Conservation (phyloP, 805 yeast genomes). For the Barnettozyma pratensis region DNA sequence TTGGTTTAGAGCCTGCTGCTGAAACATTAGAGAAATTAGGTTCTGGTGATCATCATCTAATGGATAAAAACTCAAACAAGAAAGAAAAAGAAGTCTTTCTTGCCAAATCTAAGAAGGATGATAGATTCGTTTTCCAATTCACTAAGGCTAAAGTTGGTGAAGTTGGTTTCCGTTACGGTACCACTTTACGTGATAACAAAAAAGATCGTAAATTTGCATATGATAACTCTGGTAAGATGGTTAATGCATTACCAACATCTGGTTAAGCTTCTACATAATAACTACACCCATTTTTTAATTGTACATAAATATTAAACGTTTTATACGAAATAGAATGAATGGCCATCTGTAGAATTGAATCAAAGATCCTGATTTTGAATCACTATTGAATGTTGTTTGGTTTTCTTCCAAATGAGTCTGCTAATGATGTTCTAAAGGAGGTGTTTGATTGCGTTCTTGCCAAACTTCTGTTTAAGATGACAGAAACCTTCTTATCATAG, state of each 20-base stretch:
- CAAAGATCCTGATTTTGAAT: background rate
- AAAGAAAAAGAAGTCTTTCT: constrained; percentile 37
- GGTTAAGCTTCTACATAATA: constrained; percentile 13
- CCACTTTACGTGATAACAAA: constrained; percentile 81
- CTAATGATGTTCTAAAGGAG: constrained; percentile 71
- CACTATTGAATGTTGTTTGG: constrained; percentile 9
- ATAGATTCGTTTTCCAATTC: constrained; percentile 67
- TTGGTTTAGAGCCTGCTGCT: constrained; percentile 84
- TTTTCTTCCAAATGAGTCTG: constrained; percentile 51
- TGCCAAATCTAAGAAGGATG: constrained; percentile 40
- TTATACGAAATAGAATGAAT: background rate
- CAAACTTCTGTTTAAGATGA: constrained; percentile 66
- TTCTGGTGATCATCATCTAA: constrained; percentile 45
- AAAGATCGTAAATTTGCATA: constrained; percentile 73
- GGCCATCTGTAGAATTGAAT: background rate
- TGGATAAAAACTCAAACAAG: constrained; percentile 17
- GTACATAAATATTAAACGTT: constrained; percentile 6
- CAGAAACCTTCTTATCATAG: constrained; percentile 73
- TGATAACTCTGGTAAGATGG: constrained; percentile 58
- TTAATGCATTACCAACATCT: constrained; percentile 24
- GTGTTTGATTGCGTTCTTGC: constrained; percentile 71
- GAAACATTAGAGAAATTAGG: constrained; percentile 67
- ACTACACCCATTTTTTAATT: background rate
- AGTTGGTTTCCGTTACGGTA: constrained; percentile 91
- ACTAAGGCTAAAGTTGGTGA: constrained; percentile 73